Conservation (phyloP, 106 monocot species). For the Dendrobium officinale region DNA sequence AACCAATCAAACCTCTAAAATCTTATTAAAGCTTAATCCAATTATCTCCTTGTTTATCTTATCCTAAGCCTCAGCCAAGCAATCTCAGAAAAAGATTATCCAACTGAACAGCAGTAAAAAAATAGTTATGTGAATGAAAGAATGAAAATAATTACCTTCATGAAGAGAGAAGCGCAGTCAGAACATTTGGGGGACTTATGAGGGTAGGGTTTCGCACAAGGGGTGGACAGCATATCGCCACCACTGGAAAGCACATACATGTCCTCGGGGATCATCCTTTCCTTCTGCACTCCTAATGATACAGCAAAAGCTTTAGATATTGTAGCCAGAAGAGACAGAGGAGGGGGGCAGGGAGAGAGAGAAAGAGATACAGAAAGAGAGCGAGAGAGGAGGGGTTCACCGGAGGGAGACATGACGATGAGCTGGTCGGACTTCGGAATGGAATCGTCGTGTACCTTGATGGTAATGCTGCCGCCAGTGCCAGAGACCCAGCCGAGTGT, state of each 20-base stretch:
- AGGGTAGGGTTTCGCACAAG: conserved; percentile 44
- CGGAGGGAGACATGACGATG: conserved; percentile 98
- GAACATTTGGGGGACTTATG: conserved; percentile 78
- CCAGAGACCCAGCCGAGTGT: conserved; percentile 90
- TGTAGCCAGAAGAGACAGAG: neutral
- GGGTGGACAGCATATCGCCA: conserved; percentile 51
- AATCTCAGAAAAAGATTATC: neutral
- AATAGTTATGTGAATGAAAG: neutral
- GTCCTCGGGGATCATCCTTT: conserved; percentile 88
- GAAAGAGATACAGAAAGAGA: neutral
- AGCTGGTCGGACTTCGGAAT: conserved; percentile 65
- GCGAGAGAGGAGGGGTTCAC: conserved; percentile 18
- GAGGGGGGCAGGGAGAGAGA: neutral
- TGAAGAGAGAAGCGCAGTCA: conserved; percentile 84
- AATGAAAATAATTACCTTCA: conserved; percentile 44
- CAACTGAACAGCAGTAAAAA: neutral
- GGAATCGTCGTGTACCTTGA: conserved; percentile 85
- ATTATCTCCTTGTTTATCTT: too few species aligned
- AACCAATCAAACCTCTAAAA: too few species aligned
- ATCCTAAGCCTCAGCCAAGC: too few species aligned
- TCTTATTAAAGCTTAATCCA: too few species aligned
- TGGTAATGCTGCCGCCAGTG: conserved; percentile 98
- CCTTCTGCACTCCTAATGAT: conserved; percentile 90
- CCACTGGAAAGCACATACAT: conserved; percentile 75
- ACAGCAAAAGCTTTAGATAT: neutral